These are phyloP conservation scores for Xylaria multiplex DNA, from an alignment of 2,329 filamentous ascomycete genomes.

Conservation along the genomic window DNA sequence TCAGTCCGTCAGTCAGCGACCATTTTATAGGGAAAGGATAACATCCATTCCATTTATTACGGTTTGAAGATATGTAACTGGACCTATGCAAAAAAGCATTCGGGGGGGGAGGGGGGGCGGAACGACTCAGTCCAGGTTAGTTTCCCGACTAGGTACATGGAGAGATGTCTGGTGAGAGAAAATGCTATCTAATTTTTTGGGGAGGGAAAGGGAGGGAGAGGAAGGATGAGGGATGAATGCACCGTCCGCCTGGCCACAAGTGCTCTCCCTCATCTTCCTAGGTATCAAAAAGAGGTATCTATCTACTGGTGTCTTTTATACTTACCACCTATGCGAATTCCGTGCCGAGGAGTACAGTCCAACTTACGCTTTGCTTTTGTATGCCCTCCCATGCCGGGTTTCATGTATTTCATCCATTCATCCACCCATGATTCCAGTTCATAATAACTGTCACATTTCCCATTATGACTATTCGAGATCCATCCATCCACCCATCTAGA, in stretches of 20 bases:
- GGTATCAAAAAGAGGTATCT: conserved; percentile 34
- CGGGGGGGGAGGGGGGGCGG: too few species aligned
- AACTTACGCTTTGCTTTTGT: conserved; percentile 20
- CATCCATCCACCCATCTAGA: conserved; percentile 2
- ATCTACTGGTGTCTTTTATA: conserved; percentile 33
- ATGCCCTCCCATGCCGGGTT: conserved; percentile 5
- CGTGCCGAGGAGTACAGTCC: conserved; percentile 8
- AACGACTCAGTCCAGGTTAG: too few species aligned
- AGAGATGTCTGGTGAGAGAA: neutral
- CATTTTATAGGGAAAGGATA: too few species aligned
- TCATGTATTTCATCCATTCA: conserved; percentile 19
- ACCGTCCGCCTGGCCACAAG: neutral
- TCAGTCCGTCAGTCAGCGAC: too few species aligned
- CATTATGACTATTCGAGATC: conserved; percentile 4
- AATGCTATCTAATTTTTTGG: conserved; percentile 37
- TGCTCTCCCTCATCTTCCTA: conserved; percentile 16
- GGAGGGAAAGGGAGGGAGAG: too few species aligned
- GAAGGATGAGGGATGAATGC: conserved; percentile 9
- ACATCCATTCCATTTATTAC: too few species aligned
- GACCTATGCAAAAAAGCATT: too few species aligned
- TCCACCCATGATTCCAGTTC: conserved; percentile 14
- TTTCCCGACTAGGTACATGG: too few species aligned
- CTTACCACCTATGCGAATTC: conserved; percentile 20
- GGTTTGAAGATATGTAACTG: too few species aligned
- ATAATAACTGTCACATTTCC: conserved; percentile 4